phyloP scores from a whole-genome alignment of 1,284 basidiomycete species.

The Ustilago vetiveriae region DNA sequence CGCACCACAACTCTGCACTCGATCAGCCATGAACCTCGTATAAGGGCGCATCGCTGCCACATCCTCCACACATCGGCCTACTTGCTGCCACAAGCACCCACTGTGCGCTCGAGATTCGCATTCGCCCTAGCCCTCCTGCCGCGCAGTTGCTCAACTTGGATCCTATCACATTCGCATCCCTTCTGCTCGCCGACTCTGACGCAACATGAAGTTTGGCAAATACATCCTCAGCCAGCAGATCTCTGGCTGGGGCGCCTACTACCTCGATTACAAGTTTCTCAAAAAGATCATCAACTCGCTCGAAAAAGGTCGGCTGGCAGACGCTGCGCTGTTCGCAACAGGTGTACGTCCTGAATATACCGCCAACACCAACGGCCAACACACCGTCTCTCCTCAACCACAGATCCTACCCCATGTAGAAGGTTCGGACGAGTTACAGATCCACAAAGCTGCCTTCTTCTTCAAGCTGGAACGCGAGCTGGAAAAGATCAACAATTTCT shows the following conservation, averaged over 20 bases:
- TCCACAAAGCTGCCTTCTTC: slow-evolving; percentile 97
- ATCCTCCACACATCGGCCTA: neutral
- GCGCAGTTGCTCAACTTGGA: no score
- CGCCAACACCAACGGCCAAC: slow-evolving; percentile 22
- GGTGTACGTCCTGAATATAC: slow-evolving; percentile 75
- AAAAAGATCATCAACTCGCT: slow-evolving; percentile 99
- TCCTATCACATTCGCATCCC: no score
- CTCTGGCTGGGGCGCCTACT: slow-evolving; percentile 94
- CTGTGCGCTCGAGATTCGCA: no score
- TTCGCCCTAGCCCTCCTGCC: no score
- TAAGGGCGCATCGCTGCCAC: slow-evolving; percentile 1
- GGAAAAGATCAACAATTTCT: slow-evolving; percentile 99
- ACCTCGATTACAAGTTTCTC: slow-evolving; percentile 97
- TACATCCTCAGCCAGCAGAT: slow-evolving; percentile 95
- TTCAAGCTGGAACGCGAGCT: slow-evolving; percentile 97
- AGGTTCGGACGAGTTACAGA: slow-evolving; percentile 68
- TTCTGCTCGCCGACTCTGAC: no score
- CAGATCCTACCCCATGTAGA: slow-evolving; percentile 55
- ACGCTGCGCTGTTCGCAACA: slow-evolving; percentile 85
- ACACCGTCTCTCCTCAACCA: slow-evolving; percentile 30
- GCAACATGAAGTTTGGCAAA: slow-evolving; percentile 85
- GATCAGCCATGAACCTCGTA: slow-evolving; percentile 7
- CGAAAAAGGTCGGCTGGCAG: slow-evolving; percentile 85
- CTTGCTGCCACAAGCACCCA: neutral
- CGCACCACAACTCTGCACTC: neutral